A percentile compares a stretch with the other conserved stretches of the same genome.
Conservation (phyloP, 108 stramenopile species). For the Schizochytrium sp. region DNA sequence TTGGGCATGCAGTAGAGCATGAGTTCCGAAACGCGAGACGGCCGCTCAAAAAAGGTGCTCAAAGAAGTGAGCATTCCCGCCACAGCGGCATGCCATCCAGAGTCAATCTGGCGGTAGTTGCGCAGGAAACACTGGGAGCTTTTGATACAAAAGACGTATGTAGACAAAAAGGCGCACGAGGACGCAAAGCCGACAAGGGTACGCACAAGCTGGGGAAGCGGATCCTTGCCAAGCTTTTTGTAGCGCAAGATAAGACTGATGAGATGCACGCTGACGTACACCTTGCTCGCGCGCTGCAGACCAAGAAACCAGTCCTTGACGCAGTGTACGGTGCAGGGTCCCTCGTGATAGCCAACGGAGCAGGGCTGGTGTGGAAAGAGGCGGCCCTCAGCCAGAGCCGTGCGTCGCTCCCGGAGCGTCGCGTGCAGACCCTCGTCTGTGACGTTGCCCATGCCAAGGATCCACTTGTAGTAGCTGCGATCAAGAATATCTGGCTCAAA, state of each 20-base stretch:
- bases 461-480: neutral
- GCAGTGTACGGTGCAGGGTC: neutral
- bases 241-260: neutral
- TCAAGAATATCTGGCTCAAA: neutral
- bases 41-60: neutral
- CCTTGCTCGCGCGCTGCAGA: neutral
- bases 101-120: neutral
- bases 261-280: neutral
- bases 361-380: neutral
- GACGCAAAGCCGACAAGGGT: neutral
- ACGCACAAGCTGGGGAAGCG: neutral
- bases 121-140: neutral
- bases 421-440: neutral
- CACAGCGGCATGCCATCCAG: neutral
- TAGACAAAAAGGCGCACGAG: neutral
- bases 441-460: neutral
- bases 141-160: slow-evolving; percentile 5
- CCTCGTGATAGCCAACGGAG: neutral
- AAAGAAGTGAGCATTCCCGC: neutral
- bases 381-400: neutral
- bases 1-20: slow-evolving; percentile 24
- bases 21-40: neutral
- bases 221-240: neutral
- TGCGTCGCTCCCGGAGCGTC: neutral
- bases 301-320: neutral